Base-by-base conservation (phyloP, 2,329 filamentous ascomycete genomes). In the Aaosphaeria arxii region DNA sequence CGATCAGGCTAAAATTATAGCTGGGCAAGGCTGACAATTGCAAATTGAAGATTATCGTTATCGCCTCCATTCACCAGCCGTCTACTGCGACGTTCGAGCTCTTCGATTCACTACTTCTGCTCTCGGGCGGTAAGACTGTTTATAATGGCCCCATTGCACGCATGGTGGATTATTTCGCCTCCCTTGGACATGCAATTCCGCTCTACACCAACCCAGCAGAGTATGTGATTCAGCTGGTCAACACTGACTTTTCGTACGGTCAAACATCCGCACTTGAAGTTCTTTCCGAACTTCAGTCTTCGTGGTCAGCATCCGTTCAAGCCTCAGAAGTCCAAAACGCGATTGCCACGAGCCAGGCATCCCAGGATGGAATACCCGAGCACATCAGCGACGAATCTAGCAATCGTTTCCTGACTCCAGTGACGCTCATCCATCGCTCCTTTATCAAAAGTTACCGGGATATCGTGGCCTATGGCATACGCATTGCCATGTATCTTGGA, bases 371-470 rank as follows among this genome's bases (percentile, higher is more conserved):
- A 11, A 11, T 17, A 7, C 35, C 13, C 6, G 17, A 40, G 6
- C 42, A 42, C 7, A 39, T n/a, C 7, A 40, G 55, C 7, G n/a
- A 9, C 33, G 9, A 9, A 9, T 63, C 62, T 43, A 80, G 83
- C 0, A 74, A 75, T 5, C 57, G 73, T 4, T 61, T 77, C 3
- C 73, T 72, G 3, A 74, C 88, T 33, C 79, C 83, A 0, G 36
- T 84, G 4, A 84, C 86, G 0, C 77, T 95, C 4, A 77, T 94
- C 11, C 88, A 92, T 63, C 83, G 90, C 30, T 84, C 84, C 11
- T 90, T 89, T 63, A 84, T 95, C 69, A 95, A 95, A 72, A 87
- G 84, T 42, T 88, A 91, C 67, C 84, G 90, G 29, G 90, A 95
- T 64, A 78, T 95, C 5, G 83, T 95, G 44, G 89, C 86, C 0